Evolutionary conservation across 83 land plant species (phyloP).

Genomic region (Picea abies): DNA sequence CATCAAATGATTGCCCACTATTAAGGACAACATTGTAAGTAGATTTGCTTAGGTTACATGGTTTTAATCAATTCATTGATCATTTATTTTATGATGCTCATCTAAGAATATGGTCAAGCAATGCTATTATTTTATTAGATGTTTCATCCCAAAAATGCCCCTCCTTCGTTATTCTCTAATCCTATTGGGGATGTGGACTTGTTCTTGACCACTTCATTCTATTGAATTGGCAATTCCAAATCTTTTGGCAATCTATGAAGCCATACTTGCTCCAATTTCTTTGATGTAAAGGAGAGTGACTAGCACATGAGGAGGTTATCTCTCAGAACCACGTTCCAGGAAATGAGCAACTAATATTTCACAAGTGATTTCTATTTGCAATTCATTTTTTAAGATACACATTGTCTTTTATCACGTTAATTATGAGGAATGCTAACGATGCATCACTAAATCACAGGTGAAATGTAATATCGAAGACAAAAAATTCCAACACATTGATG

Average conservation of each 20-base stretch:
- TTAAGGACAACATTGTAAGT: background rate
- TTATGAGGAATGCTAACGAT: background rate
- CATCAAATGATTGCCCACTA: too few relatives aligned
- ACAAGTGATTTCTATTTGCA: background rate
- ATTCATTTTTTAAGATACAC: background rate
- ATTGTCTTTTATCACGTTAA: background rate
- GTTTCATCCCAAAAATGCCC: too few relatives aligned
- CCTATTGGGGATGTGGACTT: background rate
- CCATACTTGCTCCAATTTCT: background rate
- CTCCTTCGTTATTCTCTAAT: too few relatives aligned
- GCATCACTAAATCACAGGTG: slow-evolving; percentile 34
- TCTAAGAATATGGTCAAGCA: background rate
- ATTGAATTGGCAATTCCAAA: too few relatives aligned
- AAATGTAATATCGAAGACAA: slow-evolving; percentile 54
- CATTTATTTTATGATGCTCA: background rate
- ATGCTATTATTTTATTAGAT: background rate
- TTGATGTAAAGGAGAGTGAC: background rate
- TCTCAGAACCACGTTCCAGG: background rate
- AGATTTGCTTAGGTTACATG: background rate
- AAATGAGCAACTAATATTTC: background rate
- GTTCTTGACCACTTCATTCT: too few relatives aligned
- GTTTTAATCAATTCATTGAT: background rate
- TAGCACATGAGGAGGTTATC: background rate
- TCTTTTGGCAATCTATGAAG: background rate
- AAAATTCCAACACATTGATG: slow-evolving; percentile 69